Percentiles rank a stretch among this genome's conserved stretches.
Conservation (phyloP, 2,329 filamentous ascomycete species). For the Verticillium alfalfae region DNA sequence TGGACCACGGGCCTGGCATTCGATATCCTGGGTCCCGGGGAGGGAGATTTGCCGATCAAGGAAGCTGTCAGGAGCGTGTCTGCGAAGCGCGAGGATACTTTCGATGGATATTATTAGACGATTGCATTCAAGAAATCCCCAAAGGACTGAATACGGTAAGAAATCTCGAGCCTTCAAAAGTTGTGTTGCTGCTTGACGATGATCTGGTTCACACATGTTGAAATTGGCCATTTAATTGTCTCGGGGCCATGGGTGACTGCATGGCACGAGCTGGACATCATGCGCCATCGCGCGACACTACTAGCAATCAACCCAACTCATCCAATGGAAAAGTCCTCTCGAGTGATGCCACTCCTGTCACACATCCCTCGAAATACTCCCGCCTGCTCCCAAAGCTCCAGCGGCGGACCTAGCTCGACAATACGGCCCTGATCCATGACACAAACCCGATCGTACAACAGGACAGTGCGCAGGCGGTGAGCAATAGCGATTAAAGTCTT, state of each 20-base stretch:
- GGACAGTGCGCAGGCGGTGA: constrained; percentile 85
- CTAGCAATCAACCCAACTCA: background rate
- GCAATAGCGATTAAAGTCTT: constrained; percentile 89
- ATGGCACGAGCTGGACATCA: no score
- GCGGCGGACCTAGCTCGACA: constrained; percentile 76
- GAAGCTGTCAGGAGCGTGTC: constrained; percentile 32
- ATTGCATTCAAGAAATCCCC: background rate
- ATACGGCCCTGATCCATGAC: constrained; percentile 92
- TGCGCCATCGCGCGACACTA: no score
- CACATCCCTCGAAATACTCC: constrained; percentile 90
- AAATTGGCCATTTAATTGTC: background rate
- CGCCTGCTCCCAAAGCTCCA: constrained; percentile 61
- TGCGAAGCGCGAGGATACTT: constrained; percentile 23
- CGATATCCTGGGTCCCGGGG: constrained; percentile 31
- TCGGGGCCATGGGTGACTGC: no score
- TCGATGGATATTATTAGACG: constrained; percentile 18
- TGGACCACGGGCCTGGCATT: constrained; percentile 34
- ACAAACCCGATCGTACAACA: constrained; percentile 90
- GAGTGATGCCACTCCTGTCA: constrained; percentile 71
- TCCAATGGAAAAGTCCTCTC: constrained; percentile 41
- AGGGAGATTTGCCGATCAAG: constrained; percentile 21
- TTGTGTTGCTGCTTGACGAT: background rate
- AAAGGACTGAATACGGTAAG: background rate
- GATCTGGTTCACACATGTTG: background rate
- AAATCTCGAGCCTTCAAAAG: background rate